Evolutionary conservation across 2,329 filamentous ascomycete genomes (phyloP), one percentile per base, ranked within the genome.

Genomic region (Penicillium sp.): DNA sequence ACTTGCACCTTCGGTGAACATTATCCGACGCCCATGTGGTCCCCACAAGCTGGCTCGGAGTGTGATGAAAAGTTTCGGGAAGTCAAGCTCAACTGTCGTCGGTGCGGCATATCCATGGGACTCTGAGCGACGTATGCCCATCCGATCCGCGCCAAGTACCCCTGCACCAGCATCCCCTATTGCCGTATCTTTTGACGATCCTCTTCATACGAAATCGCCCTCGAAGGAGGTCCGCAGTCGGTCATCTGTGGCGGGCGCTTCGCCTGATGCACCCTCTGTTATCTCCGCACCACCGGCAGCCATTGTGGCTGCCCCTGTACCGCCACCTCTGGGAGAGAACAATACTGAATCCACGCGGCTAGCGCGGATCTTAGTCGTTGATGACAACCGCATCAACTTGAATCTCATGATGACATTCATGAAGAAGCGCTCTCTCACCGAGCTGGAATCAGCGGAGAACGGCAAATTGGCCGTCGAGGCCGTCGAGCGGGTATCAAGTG

Each of bases 351-450:
- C 55, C 12, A 31, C 39, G 5, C 55, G 56, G 15, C 50, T 47
- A 4, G 50, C 67, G 2, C 62, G 64, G 9, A 60, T 76, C 2
- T 63, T 75, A 0, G 68, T 76, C 0, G 73, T 76, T 3, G 73
- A 76, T 39, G 73, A 76, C 52, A 76, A 76, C 50, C 58, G 61
- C 1, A 75, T 76, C 50, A 75, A 76, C 35, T 64, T 75, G 8
- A 72, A 69, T 15, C 58, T 75, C 10, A 68, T 75, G 57, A 63
- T 73, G 54, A 74, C 72, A 0, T 73, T 72, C 45, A 66, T 74
- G 64, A 67, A 66, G 46, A 74, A 70, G 45, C 66, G 70, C 6
- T 59, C 66, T 3, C 57, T 71, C 24, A 47, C 62, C 7, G 60
- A 59, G 6, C 56, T 74, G 5, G 63, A 66, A n/a, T 64, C 68